Evolutionary conservation across 176 grass and related monocot species (phyloP), one percentile per base, ranked within the genome.

Genomic region (Triticum turgidum): DNA sequence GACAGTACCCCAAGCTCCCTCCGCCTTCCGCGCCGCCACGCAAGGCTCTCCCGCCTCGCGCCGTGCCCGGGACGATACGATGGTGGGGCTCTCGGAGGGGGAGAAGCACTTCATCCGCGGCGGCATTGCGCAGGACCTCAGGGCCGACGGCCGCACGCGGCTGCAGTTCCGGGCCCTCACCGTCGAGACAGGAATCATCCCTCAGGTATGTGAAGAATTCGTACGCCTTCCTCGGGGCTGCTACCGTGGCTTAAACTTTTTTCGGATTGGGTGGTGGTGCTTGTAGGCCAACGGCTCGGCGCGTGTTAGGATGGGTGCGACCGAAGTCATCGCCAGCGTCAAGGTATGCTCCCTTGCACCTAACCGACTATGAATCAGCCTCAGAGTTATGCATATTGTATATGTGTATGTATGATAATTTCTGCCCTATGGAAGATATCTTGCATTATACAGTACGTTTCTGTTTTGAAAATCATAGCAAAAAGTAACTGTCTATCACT

Each of bases 311-410:
- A 84, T 98, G 29, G 96, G 91, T 10, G 89, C 80, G 67, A 95
- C 93, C 11, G 91, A 98, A 76, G 91, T 98, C 73, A 95, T 98
- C 51, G 89, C 90, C 20, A 98, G 91, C 73, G 92, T 98, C 68
- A 98, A 98, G 95, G 95, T 98, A 86, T 7, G 39, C 47, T 38
- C 67, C 77, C 47, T 69, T 73, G n/a, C 27, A 82, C 51, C 65
- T 42, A 39, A 17, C 59, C 38, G 5, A 27, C 10, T 11, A 51
- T 25, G 10, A 41, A 41, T 42, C 59, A 25, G 35, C 21, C 4
- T 18, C 10, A n/a, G 30, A 76, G 9, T 6, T 17, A 18, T 30
- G 9, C 42, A 0, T 56, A 61, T 47, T 20, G 3, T 70, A 10
- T 34, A 42, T 63, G 14, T 47, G 44, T 7, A 39, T 39, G 13